A percentile compares a stretch with the other conserved stretches of the same genome.
Conservation (phyloP, 345 rosid species). For the Salix brachista region DNA sequence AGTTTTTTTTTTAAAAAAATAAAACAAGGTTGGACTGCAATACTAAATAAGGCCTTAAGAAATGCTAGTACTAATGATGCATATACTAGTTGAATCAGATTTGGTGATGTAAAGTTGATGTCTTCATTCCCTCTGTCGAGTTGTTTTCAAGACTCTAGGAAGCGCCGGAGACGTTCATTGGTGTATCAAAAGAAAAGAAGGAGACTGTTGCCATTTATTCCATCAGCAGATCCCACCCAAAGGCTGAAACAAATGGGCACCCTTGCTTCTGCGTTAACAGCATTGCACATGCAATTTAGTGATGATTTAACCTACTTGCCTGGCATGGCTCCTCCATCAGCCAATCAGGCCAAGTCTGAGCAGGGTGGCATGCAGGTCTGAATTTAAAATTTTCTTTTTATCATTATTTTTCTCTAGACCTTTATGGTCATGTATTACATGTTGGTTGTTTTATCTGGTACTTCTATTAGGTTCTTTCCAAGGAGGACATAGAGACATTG, state of each 20-base stretch:
- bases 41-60: not conserved
- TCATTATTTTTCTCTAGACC: not conserved
- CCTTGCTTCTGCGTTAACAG: slow-evolving; percentile 78
- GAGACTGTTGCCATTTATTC: slow-evolving; percentile 63
- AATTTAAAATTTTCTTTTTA: not conserved
- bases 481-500: slow-evolving; percentile 73
- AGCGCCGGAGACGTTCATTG: slow-evolving; percentile 62
- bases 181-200: slow-evolving; percentile 77
- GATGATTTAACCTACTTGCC: slow-evolving; percentile 58
- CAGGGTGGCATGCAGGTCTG: slow-evolving; percentile 88
- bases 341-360: slow-evolving; percentile 70
- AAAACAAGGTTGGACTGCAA: no score
- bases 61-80: not conserved
- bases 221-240: slow-evolving; percentile 59
- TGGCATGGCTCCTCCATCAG: slow-evolving; percentile 70
- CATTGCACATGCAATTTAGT: slow-evolving; percentile 60
- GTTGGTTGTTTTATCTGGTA: not conserved
- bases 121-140: slow-evolving; percentile 12
- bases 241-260: slow-evolving; percentile 72
- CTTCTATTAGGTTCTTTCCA: slow-evolving; percentile 51
- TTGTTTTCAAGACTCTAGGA: slow-evolving; percentile 43
- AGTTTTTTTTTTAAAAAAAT: no score
- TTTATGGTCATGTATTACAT: not conserved
- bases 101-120: slow-evolving; percentile 9
- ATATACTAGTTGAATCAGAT: not conserved